Evolutionary conservation across 2,329 filamentous ascomycete genomes (phyloP).

Genomic region (Sclerotinia borealis): DNA sequence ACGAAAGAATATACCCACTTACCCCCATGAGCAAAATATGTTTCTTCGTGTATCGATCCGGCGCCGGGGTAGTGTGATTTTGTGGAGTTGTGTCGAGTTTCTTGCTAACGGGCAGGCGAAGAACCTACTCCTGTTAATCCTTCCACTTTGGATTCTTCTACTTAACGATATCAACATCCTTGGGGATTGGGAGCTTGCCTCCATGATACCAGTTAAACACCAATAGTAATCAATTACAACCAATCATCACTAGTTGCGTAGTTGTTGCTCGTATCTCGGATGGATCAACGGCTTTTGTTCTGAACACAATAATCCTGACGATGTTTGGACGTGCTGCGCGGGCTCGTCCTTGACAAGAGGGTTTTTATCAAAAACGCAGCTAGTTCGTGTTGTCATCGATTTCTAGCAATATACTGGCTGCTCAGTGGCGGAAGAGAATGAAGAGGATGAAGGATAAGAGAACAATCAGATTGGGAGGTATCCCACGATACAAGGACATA

Average conservation of each 20-base stretch:
- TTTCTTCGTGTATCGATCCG: slow-evolving; percentile 37
- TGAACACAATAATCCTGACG: not conserved
- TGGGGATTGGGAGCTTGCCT: no score
- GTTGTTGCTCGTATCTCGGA: not conserved
- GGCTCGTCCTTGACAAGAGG: not conserved
- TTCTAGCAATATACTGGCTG: not conserved
- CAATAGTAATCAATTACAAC: no score
- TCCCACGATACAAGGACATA: not conserved
- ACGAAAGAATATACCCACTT: slow-evolving; percentile 47
- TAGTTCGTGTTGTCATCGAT: not conserved
- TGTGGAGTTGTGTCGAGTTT: slow-evolving; percentile 40
- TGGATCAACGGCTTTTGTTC: not conserved
- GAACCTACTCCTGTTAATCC: no score
- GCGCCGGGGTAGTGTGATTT: slow-evolving; percentile 43
- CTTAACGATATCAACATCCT: no score
- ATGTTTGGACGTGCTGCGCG: not conserved
- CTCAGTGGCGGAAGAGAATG: not conserved
- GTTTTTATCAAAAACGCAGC: not conserved
- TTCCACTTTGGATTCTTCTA: no score
- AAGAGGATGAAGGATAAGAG: not conserved
- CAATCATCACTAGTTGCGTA: no score
- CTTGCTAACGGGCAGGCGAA: no score
- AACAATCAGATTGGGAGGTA: not conserved
- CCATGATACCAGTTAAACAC: no score
- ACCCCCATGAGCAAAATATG: slow-evolving; percentile 50